phyloP scores from a whole-genome alignment of 169 alveolate species.

The Eimeria tenella region DNA sequence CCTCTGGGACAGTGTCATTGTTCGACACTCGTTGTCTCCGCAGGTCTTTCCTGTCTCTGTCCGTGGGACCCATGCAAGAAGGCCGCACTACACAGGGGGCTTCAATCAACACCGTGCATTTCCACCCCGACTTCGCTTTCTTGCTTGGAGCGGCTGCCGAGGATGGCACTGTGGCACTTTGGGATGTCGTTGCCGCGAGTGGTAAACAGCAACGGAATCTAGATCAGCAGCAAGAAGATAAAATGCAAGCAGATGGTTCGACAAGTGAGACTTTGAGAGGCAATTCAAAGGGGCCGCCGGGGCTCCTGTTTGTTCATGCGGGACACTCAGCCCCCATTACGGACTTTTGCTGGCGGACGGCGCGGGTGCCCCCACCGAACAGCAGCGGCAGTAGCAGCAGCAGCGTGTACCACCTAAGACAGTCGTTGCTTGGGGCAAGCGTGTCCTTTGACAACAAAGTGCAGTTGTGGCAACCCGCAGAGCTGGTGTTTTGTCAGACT shows the following conservation, averaged over 20 bases:
- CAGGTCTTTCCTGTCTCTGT: conserved; percentile 11
- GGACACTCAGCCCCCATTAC: conserved; percentile 77
- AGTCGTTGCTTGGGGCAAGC: conserved; percentile 67
- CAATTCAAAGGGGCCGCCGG: conserved; percentile 20
- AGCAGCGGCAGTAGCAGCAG: conserved; percentile 66
- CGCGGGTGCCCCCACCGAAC: conserved; percentile 10
- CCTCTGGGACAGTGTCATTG: background rate
- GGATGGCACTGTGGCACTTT: conserved; percentile 30
- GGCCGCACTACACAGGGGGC: background rate
- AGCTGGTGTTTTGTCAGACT: background rate
- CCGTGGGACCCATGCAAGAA: conserved; percentile 24
- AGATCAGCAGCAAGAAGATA: conserved; percentile 35
- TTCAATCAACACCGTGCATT: conserved; percentile 47
- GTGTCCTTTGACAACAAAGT: conserved; percentile 76
- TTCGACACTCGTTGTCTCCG: conserved; percentile 61
- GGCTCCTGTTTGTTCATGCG: conserved; percentile 72
- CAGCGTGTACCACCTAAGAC: background rate
- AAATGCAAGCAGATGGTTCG: conserved; percentile 4
- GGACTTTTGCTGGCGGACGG: conserved; percentile 77
- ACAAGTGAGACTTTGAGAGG: background rate
- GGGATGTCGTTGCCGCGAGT: conserved; percentile 26
- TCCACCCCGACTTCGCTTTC: conserved; percentile 57
- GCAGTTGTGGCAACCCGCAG: conserved; percentile 77
- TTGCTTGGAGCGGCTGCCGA: conserved; percentile 34
- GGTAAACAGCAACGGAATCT: conserved; percentile 11